Base-by-base conservation (phyloP, 768 basidiomycete species). In the Mrakia frigida region DNA sequence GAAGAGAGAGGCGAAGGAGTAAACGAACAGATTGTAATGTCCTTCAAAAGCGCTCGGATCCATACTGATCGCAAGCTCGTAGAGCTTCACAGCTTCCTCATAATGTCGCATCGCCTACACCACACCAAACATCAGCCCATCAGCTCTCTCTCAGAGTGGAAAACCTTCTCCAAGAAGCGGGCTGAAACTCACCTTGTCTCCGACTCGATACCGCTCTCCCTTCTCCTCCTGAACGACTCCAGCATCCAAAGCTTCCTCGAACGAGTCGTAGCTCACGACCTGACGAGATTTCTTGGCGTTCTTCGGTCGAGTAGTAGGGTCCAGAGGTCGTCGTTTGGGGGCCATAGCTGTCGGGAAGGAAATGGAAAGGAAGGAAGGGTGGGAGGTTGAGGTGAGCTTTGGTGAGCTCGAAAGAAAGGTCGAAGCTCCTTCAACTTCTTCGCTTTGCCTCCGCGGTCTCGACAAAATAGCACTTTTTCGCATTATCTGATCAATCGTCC, bases 221-320 rank as follows among this genome's bases (percentile, higher is more conserved):
- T 83, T 83, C 76, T 83, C 83, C 75, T 83, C 83, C 78, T 80
- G 79, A 56, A 83, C 80, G 35, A 83, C 82, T 16, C 81, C 83
- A 13, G 81, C 83, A 73, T 83, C 83, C 67, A 83, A 71, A 31
- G 82, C 81, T 33, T 83, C 83, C 56, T 83, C 83, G 70, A 83
- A 83, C 14, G 81, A 82, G 33, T 83, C 82, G 73, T 82, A 83
- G 3, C 81, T 81, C 37, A 77, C 74, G 61, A 81, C 81, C 31
- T 78, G 53, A 79, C 79, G 79, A 9, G 79, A 79, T 53, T 81
- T 82, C 71, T 68, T 77, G 14, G 46, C 23, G 37, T 63, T 72
- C 50, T 75, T 75, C 3, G 69, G 56, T 23, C 46, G 70, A n/a
- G 70, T 33, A 23, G 31, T 41, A 3, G 65, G 65, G 31, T 77